These are phyloP conservation scores for Boletellus sp. DNA, from an alignment of 768 basidiomycete genomes.

Conservation along the genomic window DNA sequence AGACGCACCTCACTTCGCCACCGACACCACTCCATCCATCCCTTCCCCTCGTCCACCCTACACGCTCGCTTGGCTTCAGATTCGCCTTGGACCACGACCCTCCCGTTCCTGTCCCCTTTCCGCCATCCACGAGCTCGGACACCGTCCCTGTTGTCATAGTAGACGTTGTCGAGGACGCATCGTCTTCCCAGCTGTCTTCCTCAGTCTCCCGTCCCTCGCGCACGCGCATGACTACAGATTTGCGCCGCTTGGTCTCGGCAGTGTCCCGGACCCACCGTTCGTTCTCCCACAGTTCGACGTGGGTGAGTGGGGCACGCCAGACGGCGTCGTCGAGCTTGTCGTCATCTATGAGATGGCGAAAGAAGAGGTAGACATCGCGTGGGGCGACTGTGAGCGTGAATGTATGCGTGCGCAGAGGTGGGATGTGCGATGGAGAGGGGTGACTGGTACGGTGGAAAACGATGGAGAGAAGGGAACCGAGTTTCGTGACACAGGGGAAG, in stretches of 20 bases:
- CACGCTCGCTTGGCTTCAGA: conserved; percentile 44
- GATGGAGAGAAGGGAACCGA: neutral
- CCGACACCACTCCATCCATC: conserved; percentile 68
- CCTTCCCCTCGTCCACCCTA: conserved; percentile 65
- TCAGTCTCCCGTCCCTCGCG: conserved; percentile 3
- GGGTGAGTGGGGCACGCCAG: conserved; percentile 61
- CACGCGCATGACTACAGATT: neutral
- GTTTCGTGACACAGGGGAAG: neutral
- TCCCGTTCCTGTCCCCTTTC: neutral
- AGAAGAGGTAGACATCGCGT: conserved; percentile 30
- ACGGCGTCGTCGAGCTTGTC: conserved; percentile 60
- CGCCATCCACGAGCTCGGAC: neutral
- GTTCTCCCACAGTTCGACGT: conserved; percentile 80
- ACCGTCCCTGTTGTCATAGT: neutral
- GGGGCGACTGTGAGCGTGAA: conserved; percentile 14
- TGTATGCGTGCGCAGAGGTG: neutral
- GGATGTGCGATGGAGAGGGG: too few relatives aligned
- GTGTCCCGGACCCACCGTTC: conserved; percentile 50
- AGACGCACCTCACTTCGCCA: conserved; percentile 59
- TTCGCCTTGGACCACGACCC: conserved; percentile 37
- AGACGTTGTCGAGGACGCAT: conserved; percentile 6
- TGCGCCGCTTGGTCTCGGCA: conserved; percentile 4
- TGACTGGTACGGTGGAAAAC: too few relatives aligned
- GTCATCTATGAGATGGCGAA: conserved; percentile 51
- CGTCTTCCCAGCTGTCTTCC: conserved; percentile 7